Percentiles rank a stretch among this genome's conserved stretches.
Evolutionary conservation across 2,329 filamentous ascomycete species (phyloP).

Genomic region (Exophiala sp.): DNA sequence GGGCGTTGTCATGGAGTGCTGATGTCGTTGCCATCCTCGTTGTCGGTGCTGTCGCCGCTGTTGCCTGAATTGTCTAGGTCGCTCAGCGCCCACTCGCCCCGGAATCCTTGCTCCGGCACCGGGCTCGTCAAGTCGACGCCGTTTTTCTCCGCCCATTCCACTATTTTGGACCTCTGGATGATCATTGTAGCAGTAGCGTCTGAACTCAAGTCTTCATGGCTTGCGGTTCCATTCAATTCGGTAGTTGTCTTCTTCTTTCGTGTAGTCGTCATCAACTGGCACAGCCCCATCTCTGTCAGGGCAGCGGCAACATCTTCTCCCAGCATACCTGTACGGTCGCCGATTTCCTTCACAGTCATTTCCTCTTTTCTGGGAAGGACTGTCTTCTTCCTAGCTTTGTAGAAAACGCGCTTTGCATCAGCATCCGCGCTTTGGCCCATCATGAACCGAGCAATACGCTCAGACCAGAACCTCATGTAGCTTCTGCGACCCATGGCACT

Average conservation of each 20-base stretch:
- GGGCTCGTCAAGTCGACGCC: conserved; percentile 58
- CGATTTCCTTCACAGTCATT: conserved; percentile 65
- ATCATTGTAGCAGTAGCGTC: conserved; percentile 36
- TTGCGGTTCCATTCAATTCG: conserved; percentile 35
- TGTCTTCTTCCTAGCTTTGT: conserved; percentile 36
- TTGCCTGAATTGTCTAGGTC: conserved; percentile 23
- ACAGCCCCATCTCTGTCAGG: conserved; percentile 71
- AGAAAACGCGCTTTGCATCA: conserved; percentile 31
- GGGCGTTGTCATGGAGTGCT: neutral
- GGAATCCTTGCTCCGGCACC: conserved; percentile 69
- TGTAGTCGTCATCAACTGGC: conserved; percentile 44
- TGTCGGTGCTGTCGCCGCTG: conserved; percentile 6
- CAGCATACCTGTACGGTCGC: conserved; percentile 73
- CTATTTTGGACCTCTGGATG: conserved; percentile 55
- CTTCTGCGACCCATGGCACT: conserved; percentile 76
- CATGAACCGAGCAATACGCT: conserved; percentile 68
- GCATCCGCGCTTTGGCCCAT: conserved; percentile 31
- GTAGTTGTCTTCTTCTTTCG: conserved; percentile 46
- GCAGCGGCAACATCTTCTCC: conserved; percentile 75
- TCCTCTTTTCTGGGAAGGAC: conserved; percentile 35
- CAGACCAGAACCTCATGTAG: conserved; percentile 80
- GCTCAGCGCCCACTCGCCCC: conserved; percentile 55
- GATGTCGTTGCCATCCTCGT: conserved; percentile 4
- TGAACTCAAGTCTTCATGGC: conserved; percentile 24
- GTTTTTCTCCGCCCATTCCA: conserved; percentile 61